Evolutionary conservation across 108 stramenopile genomes (phyloP).

Genomic region (Poteriospumella lacustris): DNA sequence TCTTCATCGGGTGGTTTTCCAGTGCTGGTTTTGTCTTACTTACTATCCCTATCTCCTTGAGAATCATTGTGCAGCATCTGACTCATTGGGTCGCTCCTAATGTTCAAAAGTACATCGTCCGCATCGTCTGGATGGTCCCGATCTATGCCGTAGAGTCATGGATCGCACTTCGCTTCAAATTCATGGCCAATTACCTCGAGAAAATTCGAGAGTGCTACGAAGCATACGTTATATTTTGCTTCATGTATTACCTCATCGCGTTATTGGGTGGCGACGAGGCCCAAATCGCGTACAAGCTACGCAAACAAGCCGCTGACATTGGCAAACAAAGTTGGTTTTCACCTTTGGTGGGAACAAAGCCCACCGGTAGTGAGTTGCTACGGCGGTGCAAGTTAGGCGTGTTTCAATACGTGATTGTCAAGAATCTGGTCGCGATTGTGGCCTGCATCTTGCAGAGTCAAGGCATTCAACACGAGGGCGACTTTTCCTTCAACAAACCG

Average conservation of each 20-base stretch:
- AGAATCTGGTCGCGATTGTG: slow-evolving; percentile 55
- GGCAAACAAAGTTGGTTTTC: slow-evolving; percentile 41
- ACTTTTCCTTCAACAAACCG: slow-evolving; percentile 61
- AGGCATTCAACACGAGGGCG: slow-evolving; percentile 73
- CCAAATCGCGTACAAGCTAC: not conserved
- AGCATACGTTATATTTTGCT: slow-evolving; percentile 82
- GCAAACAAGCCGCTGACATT: slow-evolving; percentile 52
- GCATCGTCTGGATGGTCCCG: slow-evolving; percentile 78
- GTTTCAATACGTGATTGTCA: slow-evolving; percentile 87
- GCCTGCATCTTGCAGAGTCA: slow-evolving; percentile 63
- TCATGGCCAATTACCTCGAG: not conserved
- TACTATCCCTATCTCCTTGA: slow-evolving; percentile 68
- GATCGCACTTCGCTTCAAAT: slow-evolving; percentile 63
- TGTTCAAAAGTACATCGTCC: slow-evolving; percentile 67
- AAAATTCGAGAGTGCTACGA: slow-evolving; percentile 47
- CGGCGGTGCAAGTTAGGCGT: slow-evolving; percentile 78
- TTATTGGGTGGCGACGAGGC: slow-evolving; percentile 80
- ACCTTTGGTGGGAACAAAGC: slow-evolving; percentile 22
- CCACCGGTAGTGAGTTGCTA: slow-evolving; percentile 73
- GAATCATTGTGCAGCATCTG: slow-evolving; percentile 55
- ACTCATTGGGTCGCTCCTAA: slow-evolving; percentile 49
- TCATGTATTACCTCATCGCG: slow-evolving; percentile 81
- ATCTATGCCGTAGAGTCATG: slow-evolving; percentile 84
- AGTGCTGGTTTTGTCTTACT: not conserved
- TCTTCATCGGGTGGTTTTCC: not conserved